A percentile compares a stretch with the other conserved stretches of the same genome.
Evolutionary conservation across 1,139 yeast genomes (phyloP).

Genomic region (Sugiyamaella castrensis): DNA sequence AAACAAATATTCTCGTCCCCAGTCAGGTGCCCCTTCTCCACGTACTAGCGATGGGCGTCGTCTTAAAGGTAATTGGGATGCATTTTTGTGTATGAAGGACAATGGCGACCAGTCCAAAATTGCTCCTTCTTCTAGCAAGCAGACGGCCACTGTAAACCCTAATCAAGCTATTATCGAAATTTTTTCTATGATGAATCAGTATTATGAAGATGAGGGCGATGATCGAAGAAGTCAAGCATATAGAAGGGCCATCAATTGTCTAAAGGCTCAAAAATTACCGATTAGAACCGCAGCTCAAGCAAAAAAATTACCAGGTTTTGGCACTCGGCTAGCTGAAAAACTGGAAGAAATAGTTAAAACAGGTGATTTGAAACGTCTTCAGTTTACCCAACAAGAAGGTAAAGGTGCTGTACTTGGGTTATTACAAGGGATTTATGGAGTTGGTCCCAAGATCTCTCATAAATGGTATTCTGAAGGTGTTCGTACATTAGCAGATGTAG

Average conservation of each 20-base stretch:
- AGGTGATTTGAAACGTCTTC: constrained; percentile 43
- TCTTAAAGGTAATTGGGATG: constrained; percentile 12
- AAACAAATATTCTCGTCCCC: neutral
- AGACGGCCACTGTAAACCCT: constrained; percentile 21
- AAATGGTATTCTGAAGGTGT: constrained; percentile 45
- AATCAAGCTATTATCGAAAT: constrained; percentile 41
- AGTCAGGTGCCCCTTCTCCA: neutral
- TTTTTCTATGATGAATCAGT: constrained; percentile 41
- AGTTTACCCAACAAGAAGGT: constrained; percentile 31
- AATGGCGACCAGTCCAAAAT: constrained; percentile 4
- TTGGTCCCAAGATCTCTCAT: constrained; percentile 49
- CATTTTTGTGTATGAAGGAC: constrained; percentile 17
- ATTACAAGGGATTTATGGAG: constrained; percentile 51
- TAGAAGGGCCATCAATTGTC: constrained; percentile 44
- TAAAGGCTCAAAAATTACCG: constrained; percentile 33
- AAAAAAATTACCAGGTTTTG: constrained; percentile 44
- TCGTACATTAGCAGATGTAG: constrained; percentile 44
- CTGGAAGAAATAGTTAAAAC: constrained; percentile 48
- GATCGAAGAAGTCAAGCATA: constrained; percentile 48
- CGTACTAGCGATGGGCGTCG: constrained; percentile 6
- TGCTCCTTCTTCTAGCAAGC: no score
- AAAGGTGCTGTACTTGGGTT: constrained; percentile 35
- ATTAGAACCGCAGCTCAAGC: constrained; percentile 46
- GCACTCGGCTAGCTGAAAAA: constrained; percentile 47
- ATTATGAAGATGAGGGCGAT: constrained; percentile 43